Evolutionary conservation across 2,329 filamentous ascomycete species (phyloP).

Genomic region (Aspergillus texensis): DNA sequence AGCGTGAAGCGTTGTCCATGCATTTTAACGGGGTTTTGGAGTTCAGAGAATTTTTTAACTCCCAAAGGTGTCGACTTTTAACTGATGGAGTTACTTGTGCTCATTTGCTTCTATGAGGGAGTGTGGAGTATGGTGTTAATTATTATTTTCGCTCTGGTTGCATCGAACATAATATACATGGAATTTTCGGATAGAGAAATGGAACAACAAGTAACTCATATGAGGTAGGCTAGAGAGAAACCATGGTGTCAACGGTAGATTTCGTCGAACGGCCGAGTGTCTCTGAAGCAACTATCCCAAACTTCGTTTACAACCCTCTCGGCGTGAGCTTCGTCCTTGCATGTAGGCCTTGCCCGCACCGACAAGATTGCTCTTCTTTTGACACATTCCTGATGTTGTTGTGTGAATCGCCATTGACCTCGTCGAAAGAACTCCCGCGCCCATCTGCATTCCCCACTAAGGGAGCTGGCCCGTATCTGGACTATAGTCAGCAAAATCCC

Average conservation of each 20-base stretch:
- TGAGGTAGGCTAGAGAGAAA: slow-evolving; percentile 2
- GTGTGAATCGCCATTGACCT: slow-evolving; percentile 83
- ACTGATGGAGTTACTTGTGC: not conserved
- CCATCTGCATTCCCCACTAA: slow-evolving; percentile 94
- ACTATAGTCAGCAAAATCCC: slow-evolving; percentile 13
- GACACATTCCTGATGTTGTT: slow-evolving; percentile 94
- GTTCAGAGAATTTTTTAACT: slow-evolving; percentile 9
- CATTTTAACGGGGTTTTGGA: slow-evolving; percentile 25
- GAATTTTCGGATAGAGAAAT: not conserved
- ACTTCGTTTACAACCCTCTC: slow-evolving; percentile 90
- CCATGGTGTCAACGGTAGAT: slow-evolving; percentile 68
- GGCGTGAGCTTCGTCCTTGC: slow-evolving; percentile 84
- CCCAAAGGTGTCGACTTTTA: not conserved
- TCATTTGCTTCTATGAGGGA: not conserved
- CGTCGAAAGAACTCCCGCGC: slow-evolving; percentile 80
- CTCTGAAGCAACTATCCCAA: slow-evolving; percentile 96
- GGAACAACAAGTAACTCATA: not conserved
- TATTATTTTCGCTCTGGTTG: not conserved
- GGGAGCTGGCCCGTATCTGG: slow-evolving; percentile 86
- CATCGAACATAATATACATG: slow-evolving; percentile 20
- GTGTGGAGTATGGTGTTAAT: slow-evolving; percentile 6
- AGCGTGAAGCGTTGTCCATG: slow-evolving; percentile 26
- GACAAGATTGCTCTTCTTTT: slow-evolving; percentile 77
- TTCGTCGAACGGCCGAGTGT: slow-evolving; percentile 95
- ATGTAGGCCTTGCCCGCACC: slow-evolving; percentile 74